Evolutionary conservation across 1,139 yeast genomes (phyloP).

Genomic region (Candida glucosophila): DNA sequence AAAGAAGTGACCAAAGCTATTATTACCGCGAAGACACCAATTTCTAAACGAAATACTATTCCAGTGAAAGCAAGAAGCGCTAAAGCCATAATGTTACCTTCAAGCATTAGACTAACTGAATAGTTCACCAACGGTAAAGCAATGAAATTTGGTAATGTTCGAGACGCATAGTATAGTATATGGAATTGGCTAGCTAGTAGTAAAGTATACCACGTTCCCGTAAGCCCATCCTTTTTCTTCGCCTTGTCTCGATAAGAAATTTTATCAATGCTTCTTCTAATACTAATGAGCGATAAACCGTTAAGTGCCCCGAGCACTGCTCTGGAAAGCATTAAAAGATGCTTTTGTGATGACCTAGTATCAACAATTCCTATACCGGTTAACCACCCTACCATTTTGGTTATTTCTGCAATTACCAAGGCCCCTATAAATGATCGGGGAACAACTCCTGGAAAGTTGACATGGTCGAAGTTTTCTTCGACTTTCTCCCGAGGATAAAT

Average conservation of each 20-base stretch:
- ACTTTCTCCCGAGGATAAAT: constrained; percentile 27
- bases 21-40: constrained; percentile 46
- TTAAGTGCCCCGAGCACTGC: constrained; percentile 47
- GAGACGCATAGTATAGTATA: constrained; percentile 61
- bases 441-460: constrained; percentile 77
- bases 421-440: constrained; percentile 83
- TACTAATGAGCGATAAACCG: constrained; percentile 16
- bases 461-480: constrained; percentile 54
- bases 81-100: constrained; percentile 47
- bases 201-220: constrained; percentile 52
- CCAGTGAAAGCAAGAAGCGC: constrained; percentile 56
- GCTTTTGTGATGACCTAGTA: constrained; percentile 20
- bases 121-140: constrained; percentile 67
- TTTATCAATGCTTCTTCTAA: constrained; percentile 18
- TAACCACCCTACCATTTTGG: too few species aligned
- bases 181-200: constrained; percentile 70
- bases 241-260: constrained; percentile 17
- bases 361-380: too few species aligned
- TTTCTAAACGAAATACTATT: constrained; percentile 64
- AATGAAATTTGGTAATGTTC: constrained; percentile 81
- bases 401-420: constrained; percentile 38
- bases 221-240: constrained; percentile 11
- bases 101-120: constrained; percentile 44
- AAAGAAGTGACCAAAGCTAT: constrained; percentile 36
- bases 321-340: constrained; percentile 44